Evolutionary conservation across 345 rosid species (phyloP), one percentile per base, ranked within the genome.

Genomic region (Ceriops tagal): DNA sequence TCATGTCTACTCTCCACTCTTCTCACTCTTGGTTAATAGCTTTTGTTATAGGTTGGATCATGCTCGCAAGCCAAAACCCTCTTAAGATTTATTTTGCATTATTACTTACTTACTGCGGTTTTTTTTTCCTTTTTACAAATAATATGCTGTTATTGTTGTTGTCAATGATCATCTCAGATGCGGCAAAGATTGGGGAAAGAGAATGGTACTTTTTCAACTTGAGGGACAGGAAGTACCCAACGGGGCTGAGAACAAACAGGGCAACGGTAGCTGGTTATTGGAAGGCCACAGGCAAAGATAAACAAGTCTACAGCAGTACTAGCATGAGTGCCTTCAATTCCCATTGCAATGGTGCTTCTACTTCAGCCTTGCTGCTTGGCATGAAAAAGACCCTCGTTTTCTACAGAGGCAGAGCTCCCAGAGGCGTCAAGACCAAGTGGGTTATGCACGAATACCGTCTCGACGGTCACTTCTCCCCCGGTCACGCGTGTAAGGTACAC

Each of bases 371-470:
- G n/a, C 83, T 43, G 49, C 49, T 92, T n/a, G 97, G 97, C 28
- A 85, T 89, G 93, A 92, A 92, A 76, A 92, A 92, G 69, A 89
- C 96, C 8, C 82, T 92, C 1, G 97, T 92, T 62, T 92, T 92
- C 77, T 92, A 89, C 83, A 81, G 80, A 31, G 97, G 97, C 28
- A 84, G 97, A 64, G 97, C 97, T 46, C 96, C 93, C 6, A 88
- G 96, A 39, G 98, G 98, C 5, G 88, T 85, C 73, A 92, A 92
- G 76, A 92, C 96, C 64, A 92, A 85, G 78, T 92, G 97, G 97
- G 93, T 92, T 80, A 89, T 92, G 97, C 97, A 92, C 69, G 97
- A 89, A 80, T 92, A 92, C 86, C 96, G 96, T 53, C 86, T 92
- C 8, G 92, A 88, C 65, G 89, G 88, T 21, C 84, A 89, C 71